Base-by-base conservation (phyloP, 768 basidiomycete genomes). In the Pisolithus orientalis region DNA sequence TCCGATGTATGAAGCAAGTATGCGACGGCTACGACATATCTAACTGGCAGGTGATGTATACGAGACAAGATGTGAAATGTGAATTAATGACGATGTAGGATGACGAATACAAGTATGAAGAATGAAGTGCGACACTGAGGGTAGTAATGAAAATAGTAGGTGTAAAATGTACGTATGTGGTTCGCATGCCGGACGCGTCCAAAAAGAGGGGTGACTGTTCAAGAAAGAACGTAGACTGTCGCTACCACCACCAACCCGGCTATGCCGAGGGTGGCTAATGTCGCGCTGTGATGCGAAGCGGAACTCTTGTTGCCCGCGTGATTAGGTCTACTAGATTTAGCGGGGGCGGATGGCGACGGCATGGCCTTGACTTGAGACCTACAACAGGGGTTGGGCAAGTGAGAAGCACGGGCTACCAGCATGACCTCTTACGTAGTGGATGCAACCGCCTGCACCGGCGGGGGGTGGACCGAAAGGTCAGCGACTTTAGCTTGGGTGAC, bases 301-400 rank as follows among this genome's bases (percentile, higher is more conserved):
- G 64, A 57, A 39, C 63, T 68, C 68, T 68, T 70, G 56, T 68
- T 66, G 49, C 70, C 66, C 25, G 62, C 64, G 28, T 60, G 60
- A 24, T 66, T 59, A 29, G 66, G 53, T 37, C 47, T 53, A 49
- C 34, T 34, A 13, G 34, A 34, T 14, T 34, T 34, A 14, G 34
- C 34, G 14, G 10, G 3, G 34, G 34, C 14, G 14, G 34, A 34
- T 13, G 34, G 9, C 31, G 31, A 34, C 5, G 34, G 34, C 11
- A 13, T 13, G 13, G 34, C 10, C 34, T 34, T 34, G 34, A 29
- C 28, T 29, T 5, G 5, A 29, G 34, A 34, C 34, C 34, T 34
- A 34, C 14, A 34, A 34, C 14, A 37, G 44, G 51, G 29, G 6
- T 47, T 16, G 25, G 31, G 32, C 49, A 34, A 56, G 39, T 37